These are phyloP conservation scores for Coffea eugenioides DNA, from an alignment of 257 asterid genomes.

Conservation along the genomic window DNA sequence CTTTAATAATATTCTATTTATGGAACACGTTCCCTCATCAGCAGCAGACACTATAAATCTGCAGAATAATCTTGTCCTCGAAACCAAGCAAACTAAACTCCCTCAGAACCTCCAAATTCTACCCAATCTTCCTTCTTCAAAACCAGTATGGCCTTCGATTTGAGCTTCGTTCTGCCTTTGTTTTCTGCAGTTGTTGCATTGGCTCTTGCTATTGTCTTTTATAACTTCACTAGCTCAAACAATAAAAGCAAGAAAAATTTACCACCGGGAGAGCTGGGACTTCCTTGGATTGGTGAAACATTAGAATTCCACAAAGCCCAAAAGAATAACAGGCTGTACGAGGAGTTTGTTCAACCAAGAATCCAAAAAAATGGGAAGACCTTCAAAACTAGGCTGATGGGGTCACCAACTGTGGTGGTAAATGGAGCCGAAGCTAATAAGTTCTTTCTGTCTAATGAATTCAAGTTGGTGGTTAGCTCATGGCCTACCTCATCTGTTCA, in stretches of 20 bases:
- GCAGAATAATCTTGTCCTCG: conserved; percentile 2
- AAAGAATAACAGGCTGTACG: conserved; percentile 54
- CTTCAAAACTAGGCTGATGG: conserved; percentile 80
- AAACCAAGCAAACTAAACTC: conserved; percentile 3
- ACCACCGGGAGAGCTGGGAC: conserved; percentile 79
- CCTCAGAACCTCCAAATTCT: conserved; percentile 7
- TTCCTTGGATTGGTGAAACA: conserved; percentile 89
- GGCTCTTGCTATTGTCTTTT: conserved; percentile 28
- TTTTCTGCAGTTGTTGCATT: conserved; percentile 25
- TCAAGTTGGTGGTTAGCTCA: conserved; percentile 81
- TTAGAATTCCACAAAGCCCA: conserved; percentile 71
- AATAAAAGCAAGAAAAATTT: conserved; percentile 33
- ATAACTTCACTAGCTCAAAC: conserved; percentile 16
- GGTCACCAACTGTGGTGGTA: conserved; percentile 72
- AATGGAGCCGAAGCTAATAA: conserved; percentile 80
- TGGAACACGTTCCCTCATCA: conserved; percentile 30
- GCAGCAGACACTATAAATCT: conserved; percentile 22
- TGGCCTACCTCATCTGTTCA: conserved; percentile 89
- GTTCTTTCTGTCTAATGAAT: conserved; percentile 78
- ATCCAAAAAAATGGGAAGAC: conserved; percentile 53
- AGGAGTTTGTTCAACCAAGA: conserved; percentile 67
- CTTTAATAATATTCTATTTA: conserved; percentile 11
- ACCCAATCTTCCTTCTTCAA: background rate
- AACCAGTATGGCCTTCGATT: conserved; percentile 34
- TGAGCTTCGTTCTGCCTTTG: conserved; percentile 24